phyloP scores from a whole-genome alignment of 345 rosid species.

The Brassica incana region DNA sequence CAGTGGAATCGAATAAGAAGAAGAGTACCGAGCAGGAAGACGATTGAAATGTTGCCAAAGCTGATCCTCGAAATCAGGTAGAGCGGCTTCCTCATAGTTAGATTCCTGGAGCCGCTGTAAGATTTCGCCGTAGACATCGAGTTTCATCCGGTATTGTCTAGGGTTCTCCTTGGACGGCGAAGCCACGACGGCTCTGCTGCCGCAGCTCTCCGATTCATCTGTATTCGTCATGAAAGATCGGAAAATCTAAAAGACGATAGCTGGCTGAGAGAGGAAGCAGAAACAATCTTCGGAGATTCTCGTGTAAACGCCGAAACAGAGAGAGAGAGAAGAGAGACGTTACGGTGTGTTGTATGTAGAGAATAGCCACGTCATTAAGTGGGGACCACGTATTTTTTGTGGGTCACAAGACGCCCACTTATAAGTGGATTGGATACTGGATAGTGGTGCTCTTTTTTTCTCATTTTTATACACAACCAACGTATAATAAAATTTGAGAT shows the following conservation, averaged over 20 bases:
- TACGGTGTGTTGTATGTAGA: slow-evolving; percentile 5
- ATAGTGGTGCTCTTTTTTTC: slow-evolving; percentile 4
- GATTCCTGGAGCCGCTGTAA: slow-evolving; percentile 71
- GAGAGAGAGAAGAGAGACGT: slow-evolving; percentile 28
- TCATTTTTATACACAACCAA: neutral
- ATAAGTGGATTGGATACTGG: neutral
- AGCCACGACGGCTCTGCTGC: slow-evolving; percentile 64
- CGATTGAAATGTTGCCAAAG: slow-evolving; percentile 95
- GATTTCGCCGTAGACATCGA: slow-evolving; percentile 83
- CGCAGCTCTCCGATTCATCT: slow-evolving; percentile 89
- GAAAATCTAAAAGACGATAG: neutral
- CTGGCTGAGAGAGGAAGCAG: neutral
- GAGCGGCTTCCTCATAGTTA: slow-evolving; percentile 63
- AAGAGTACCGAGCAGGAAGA: slow-evolving; percentile 83
- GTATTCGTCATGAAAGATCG: slow-evolving; percentile 65
- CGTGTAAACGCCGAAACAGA: neutral
- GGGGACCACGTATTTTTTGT: slow-evolving; percentile 24
- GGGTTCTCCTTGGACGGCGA: slow-evolving; percentile 60
- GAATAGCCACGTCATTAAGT: slow-evolving; percentile 36
- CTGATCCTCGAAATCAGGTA: slow-evolving; percentile 81
- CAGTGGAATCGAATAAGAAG: neutral
- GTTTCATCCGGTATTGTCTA: slow-evolving; percentile 73
- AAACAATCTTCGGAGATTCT: slow-evolving; percentile 8
- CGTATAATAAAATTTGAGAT: neutral
- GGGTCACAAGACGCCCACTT: slow-evolving; percentile 23